These are phyloP conservation scores for Debaryomyces udenii DNA, from an alignment of 1,139 yeast genomes.

Conservation along the genomic window DNA sequence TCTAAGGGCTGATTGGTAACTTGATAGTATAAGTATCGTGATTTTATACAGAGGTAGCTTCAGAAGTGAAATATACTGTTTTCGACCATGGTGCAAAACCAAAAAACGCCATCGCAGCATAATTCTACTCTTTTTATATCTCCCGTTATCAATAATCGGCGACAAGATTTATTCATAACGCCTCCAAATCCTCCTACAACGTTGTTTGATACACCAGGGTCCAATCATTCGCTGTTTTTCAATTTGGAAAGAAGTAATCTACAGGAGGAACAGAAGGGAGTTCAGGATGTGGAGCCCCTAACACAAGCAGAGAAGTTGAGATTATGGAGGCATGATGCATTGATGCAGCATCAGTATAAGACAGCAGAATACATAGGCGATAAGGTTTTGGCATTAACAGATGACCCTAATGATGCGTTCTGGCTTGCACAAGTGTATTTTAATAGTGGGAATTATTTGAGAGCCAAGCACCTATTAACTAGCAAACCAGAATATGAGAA, in stretches of 20 bases:
- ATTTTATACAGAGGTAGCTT: not conserved
- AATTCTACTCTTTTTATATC: constrained; percentile 67
- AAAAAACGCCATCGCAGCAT: constrained; percentile 50
- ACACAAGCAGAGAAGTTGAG: constrained; percentile 87
- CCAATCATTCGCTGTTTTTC: constrained; percentile 45
- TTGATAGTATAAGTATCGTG: not conserved
- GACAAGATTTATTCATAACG: constrained; percentile 53
- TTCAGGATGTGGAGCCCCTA: constrained; percentile 41
- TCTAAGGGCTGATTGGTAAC: too few species aligned
- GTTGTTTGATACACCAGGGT: constrained; percentile 48
- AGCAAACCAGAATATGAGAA: constrained; percentile 44
- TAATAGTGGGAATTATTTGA: constrained; percentile 69
- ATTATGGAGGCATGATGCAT: constrained; percentile 92
- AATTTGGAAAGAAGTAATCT: constrained; percentile 29
- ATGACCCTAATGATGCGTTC: constrained; percentile 91
- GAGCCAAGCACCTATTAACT: constrained; percentile 71
- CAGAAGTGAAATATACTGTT: not conserved
- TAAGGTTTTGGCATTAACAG: constrained; percentile 74
- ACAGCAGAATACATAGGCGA: constrained; percentile 95
- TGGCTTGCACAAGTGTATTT: constrained; percentile 94
- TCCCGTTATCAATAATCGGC: constrained; percentile 54
- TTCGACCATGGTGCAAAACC: constrained; percentile 32
- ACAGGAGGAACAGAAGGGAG: constrained; percentile 15
- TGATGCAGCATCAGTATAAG: constrained; percentile 86
- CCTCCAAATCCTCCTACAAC: constrained; percentile 55